Evolutionary conservation across 2,329 filamentous ascomycete species (phyloP), one percentile per base, ranked within the genome.

Genomic region (Monosporascus sp.): DNA sequence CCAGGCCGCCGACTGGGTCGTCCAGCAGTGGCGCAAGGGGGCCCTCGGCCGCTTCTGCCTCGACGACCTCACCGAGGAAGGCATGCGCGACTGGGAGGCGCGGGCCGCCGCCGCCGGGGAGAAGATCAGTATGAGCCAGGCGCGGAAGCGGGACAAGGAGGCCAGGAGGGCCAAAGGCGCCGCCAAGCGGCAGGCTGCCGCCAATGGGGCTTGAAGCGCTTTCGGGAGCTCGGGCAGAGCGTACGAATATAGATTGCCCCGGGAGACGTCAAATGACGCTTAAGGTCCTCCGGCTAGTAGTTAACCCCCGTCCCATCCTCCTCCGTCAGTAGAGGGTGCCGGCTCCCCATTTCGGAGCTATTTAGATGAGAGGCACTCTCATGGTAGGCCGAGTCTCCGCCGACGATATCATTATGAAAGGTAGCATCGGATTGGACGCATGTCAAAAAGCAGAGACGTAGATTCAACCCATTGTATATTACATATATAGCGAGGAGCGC

Each of bases 11-110:
- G 72, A 90, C 37, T 90, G 89, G 79, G 76, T 96, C 53, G 79
- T 97, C 14, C 85, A 91, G 62, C 82, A 86, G 65, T 99, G 90
- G 89, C 81, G 92, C 49, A 78, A 76, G 24, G 94, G 94, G 2
- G 74, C 82, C 31, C 65, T 97, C 52, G 93, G 92, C 0, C 78
- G 73, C 41, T 94, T 95, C 64, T 72, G 90, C 20, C 76, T 99
- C 34, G 94, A 99, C 65, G 82, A 90, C 51, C 75, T 97, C 14
- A 78, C 76, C 20, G 78, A 81, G 39, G 80, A 82, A 50, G 76
- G 78, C 11, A 68, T 90, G 18, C 63, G 60, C n/a, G 62, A 48
- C 14, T 56, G 55, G 49, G 49, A 54, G 38, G 47, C 44, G 37
- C 36, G 51, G 5, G 18, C 36, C 38, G 46, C 36, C 60, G 48